Percentiles rank a stretch among this genome's conserved stretches.
Evolutionary conservation across 169 alveolate genomes (phyloP).

Genomic region (Eimeria necatrix): DNA sequence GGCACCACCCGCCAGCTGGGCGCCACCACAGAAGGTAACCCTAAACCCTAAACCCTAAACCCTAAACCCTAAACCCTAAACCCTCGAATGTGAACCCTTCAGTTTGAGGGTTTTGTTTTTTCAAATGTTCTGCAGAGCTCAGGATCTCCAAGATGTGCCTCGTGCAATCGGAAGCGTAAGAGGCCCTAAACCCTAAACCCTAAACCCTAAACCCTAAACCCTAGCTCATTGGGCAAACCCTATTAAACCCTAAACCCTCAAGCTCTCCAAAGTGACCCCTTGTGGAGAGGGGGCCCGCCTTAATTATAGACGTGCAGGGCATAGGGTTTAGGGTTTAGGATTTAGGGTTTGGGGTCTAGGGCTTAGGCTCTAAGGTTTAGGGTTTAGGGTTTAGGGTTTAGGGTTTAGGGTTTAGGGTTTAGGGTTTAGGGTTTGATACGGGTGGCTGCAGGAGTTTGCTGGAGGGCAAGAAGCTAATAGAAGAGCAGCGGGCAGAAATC

Average conservation of each 20-base stretch:
- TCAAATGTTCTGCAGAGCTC: slow-evolving; percentile 43
- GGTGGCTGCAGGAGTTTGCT: slow-evolving; percentile 12
- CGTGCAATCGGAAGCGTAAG: slow-evolving; percentile 68
- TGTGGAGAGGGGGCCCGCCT: too few relatives aligned
- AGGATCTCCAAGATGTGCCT: slow-evolving; percentile 65
- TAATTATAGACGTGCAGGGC: too few relatives aligned
- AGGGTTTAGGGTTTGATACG: not conserved
- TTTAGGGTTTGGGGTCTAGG: not conserved
- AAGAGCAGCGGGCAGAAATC: slow-evolving; percentile 73
- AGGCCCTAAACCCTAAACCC: too few relatives aligned
- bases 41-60: not conserved
- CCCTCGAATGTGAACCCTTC: too few relatives aligned
- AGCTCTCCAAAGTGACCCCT: too few relatives aligned
- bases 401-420: not conserved
- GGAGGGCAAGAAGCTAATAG: slow-evolving; percentile 57
- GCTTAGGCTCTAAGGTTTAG: not conserved
- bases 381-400: not conserved
- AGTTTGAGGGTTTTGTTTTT: too few relatives aligned
- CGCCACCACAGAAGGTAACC: slow-evolving; percentile 23
- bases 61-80: not conserved
- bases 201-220: slow-evolving; percentile 13
- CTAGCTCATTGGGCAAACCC: not conserved
- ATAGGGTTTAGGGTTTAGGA: too few relatives aligned
- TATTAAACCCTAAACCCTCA: too few relatives aligned
- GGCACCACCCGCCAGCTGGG: slow-evolving; percentile 51